Base-by-base conservation (phyloP, 2,329 filamentous ascomycete genomes). In the Aspergillus texensis region DNA sequence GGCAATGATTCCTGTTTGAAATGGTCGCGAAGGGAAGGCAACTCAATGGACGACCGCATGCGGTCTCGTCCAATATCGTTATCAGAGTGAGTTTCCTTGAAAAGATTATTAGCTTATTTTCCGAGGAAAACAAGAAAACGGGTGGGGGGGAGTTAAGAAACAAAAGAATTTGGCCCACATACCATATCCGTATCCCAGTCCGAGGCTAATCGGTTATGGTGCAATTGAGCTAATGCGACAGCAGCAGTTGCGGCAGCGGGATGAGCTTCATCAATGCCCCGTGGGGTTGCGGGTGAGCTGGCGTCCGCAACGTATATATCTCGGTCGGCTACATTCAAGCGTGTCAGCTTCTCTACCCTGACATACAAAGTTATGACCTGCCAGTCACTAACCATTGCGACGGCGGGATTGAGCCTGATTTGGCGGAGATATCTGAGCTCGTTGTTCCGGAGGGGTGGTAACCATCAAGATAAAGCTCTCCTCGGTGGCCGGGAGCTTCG, bases 381-480 rank as follows among this genome's bases (percentile, higher is more conserved):
- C 68, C 68, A 64, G 68, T 72, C 71, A 77, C 74, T 74, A 67
- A 76, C 72, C 74, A 74, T 72, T 75, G 69, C 72, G 80, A 63
- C 74, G 77, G 50, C 76, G 70, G 21, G 74, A 71, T 24, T 70
- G 70, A 45, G 67, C 61, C 43, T 77, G 72, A 74, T 78, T 77
- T 71, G 79, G 74, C 34, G 79, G 78, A 45, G 81, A 82, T 62
- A 82, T 80, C 66, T 86, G 86, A 52, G 85, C 86, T 73, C 86
- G 87, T 77, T 92, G 89, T 66, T 90, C 89, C 12, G 92, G 94
- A 67, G 93, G 91, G 69, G 92, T 93, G 79, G 89, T 96, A 79
- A 98, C 92, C 95, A 98, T 98, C 78, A 97, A 85, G 75, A 91
- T 84, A 81, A 99, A 97, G 88, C 93, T 97, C 82, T 98, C 94